A percentile compares a stretch with the other conserved stretches of the same genome.
These are phyloP conservation scores for Yamadazyma blattariae DNA, from an alignment of 1,139 yeast species.

Conservation along the genomic window DNA sequence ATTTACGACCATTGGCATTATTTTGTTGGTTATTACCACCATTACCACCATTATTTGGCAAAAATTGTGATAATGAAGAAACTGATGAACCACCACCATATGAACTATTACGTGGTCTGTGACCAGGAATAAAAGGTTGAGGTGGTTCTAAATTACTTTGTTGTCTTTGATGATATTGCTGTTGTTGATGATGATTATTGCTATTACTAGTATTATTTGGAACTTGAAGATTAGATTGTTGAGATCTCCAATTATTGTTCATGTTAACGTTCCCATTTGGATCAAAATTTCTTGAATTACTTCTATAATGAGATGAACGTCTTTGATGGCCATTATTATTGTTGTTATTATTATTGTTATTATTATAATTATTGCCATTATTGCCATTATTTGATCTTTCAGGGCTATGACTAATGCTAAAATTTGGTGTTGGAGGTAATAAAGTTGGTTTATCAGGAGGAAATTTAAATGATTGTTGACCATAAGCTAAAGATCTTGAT, in stretches of 20 bases:
- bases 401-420: conserved; percentile 38
- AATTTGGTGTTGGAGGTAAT: conserved; percentile 48
- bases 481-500: conserved; percentile 40
- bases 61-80: conserved; percentile 51
- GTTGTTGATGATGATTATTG: conserved; percentile 20
- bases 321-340: conserved; percentile 31
- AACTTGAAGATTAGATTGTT: conserved; percentile 17
- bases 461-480: conserved; percentile 44
- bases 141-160: conserved; percentile 46
- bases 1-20: conserved; percentile 57
- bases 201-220: neutral
- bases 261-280: conserved; percentile 36
- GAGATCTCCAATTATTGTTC: conserved; percentile 65
- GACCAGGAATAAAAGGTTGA: conserved; percentile 70
- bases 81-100: conserved; percentile 60
- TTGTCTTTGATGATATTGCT: conserved; percentile 26
- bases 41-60: conserved; percentile 21
- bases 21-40: conserved; percentile 12
- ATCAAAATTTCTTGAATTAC: conserved; percentile 59
- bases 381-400: conserved; percentile 20
- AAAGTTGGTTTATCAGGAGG: conserved; percentile 35
- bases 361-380: neutral
- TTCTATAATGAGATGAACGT: conserved; percentile 51
- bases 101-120: conserved; percentile 65
- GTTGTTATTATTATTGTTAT: neutral